Conservation (phyloP, 1,284 basidiomycete species). For the Bjerkandera adusta region DNA sequence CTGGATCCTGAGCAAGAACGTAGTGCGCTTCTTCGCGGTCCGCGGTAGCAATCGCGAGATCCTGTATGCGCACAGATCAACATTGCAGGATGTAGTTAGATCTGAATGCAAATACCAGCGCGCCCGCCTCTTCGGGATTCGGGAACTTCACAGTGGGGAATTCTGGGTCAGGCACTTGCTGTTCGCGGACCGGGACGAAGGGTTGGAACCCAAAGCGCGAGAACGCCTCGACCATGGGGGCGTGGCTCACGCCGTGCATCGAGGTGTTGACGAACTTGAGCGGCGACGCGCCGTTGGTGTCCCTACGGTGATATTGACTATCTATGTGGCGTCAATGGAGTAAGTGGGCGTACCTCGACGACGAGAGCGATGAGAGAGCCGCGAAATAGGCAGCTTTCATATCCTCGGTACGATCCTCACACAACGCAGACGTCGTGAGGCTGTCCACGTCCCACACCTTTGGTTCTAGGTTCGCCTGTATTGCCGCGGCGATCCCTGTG, state of each 20-base stretch:
- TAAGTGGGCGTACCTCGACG: slow-evolving; percentile 37
- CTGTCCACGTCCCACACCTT: slow-evolving; percentile 42
- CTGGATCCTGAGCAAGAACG: slow-evolving; percentile 84
- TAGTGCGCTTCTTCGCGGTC: slow-evolving; percentile 48
- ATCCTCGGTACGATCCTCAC: slow-evolving; percentile 54
- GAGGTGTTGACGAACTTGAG: slow-evolving; percentile 73
- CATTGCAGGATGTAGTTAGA: background rate
- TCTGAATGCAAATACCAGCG: slow-evolving; percentile 54
- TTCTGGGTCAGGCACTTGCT: slow-evolving; percentile 73
- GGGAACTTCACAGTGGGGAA: slow-evolving; percentile 84
- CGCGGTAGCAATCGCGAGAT: slow-evolving; percentile 66
- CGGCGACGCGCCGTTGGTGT: slow-evolving; percentile 25
- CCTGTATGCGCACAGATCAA: slow-evolving; percentile 38
- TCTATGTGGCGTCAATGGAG: background rate
- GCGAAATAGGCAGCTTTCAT: slow-evolving; percentile 61
- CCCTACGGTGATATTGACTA: slow-evolving; percentile 23
- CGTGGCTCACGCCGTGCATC: slow-evolving; percentile 83
- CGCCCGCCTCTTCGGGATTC: slow-evolving; percentile 82
- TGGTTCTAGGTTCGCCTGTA: slow-evolving; percentile 60
- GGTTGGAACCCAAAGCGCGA: slow-evolving; percentile 53
- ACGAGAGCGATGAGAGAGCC: slow-evolving; percentile 40
- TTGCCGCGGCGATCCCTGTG: slow-evolving; percentile 64
- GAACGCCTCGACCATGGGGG: slow-evolving; percentile 59
- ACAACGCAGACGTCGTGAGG: slow-evolving; percentile 40
- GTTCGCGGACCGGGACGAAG: slow-evolving; percentile 59